Percentiles rank a stretch among this genome's conserved stretches.
Evolutionary conservation across 2,329 filamentous ascomycete genomes (phyloP).

Genomic region (Penicillium verrucosum): DNA sequence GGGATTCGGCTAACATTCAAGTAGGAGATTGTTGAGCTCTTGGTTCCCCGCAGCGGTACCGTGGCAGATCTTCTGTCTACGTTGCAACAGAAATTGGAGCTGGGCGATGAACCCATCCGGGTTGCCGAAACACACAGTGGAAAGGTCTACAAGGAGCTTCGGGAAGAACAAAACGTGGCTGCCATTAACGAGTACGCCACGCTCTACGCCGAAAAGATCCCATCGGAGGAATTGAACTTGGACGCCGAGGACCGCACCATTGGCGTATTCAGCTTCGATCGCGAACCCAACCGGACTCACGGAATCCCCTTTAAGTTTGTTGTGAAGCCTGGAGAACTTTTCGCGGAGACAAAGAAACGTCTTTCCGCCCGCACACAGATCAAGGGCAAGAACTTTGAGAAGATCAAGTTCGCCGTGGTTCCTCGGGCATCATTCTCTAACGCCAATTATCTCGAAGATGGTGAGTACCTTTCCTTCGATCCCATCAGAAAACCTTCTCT

Average conservation of each 20-base stretch:
- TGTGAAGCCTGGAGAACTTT: conserved; percentile 76
- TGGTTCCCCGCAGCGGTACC: conserved; percentile 82
- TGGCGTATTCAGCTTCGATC: conserved; percentile 87
- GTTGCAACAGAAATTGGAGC: conserved; percentile 74
- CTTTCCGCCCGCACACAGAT: conserved; percentile 87
- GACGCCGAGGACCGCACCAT: conserved; percentile 69
- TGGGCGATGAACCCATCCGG: conserved; percentile 71
- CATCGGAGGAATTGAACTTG: conserved; percentile 61
- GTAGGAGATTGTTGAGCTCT: conserved; percentile 73
- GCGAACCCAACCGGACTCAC: conserved; percentile 77
- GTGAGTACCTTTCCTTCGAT: conserved; percentile 52
- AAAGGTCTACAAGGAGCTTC: conserved; percentile 78
- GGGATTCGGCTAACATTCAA: conserved; percentile 15
- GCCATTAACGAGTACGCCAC: conserved; percentile 82
- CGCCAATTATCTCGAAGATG: conserved; percentile 80
- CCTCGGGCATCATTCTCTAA: conserved; percentile 68
- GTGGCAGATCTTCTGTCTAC: conserved; percentile 73
- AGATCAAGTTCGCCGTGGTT: conserved; percentile 91
- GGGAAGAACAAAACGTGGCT: conserved; percentile 67
- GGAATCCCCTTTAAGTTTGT: conserved; percentile 90
- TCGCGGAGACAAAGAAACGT: conserved; percentile 91
- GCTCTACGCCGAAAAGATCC: conserved; percentile 76
- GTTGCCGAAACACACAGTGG: conserved; percentile 80
- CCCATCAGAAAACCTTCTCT: not conserved
- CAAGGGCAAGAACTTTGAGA: conserved; percentile 97